Base-by-base conservation (phyloP, 305 asterid genomes). In the Plantago coronopus region DNA sequence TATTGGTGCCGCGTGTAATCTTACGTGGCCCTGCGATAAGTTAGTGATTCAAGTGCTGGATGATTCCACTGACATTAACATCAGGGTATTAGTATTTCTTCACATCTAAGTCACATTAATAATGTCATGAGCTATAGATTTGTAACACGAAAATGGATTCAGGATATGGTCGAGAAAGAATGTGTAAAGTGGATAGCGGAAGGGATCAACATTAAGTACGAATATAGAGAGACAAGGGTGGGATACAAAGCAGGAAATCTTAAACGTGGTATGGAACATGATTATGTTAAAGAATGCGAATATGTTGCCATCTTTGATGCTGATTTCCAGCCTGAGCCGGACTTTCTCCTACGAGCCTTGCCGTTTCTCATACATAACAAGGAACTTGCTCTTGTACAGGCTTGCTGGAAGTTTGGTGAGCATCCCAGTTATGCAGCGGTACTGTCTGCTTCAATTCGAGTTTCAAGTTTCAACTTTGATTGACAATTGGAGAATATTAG, bases 171-270 rank as follows among this genome's bases (percentile, higher is more conserved):
- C 47, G 96, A 90, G 77, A 90, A 63, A 19, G 98, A 91, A 66
- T 91, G 98, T 63, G 21, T 74, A 14, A 82, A 91, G 56, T 91
- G 98, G 98, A 94, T 79, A 14, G 78, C 84, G 71, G 86, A 88
- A 78, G 96, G 96, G 50, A 57, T 91, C 0, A 78, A 88, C 56
- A 82, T 84, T 50, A 69, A 34, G 49, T 86, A 91, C 80, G 89
- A 84, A 75, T 81, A 84, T 7, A 74, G 96, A 62, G 87, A 81
- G 48, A 46, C 71, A 1, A 75, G 98, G 49, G 94, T 86, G 3
- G 98, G 98, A 2, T 88, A 91, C 78, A 91, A 91, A 67, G 96
- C 98, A 4, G 98, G 98, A 2, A 91, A 94, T 48, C 91, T 91
- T 17, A 88, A 86, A 59, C 86, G 82, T 71, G 98, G 96, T 4